Percentiles rank a stretch among this genome's conserved stretches.
Evolutionary conservation across 1,139 yeast genomes (phyloP).

Genomic region (Blastobotrys indianensis): DNA sequence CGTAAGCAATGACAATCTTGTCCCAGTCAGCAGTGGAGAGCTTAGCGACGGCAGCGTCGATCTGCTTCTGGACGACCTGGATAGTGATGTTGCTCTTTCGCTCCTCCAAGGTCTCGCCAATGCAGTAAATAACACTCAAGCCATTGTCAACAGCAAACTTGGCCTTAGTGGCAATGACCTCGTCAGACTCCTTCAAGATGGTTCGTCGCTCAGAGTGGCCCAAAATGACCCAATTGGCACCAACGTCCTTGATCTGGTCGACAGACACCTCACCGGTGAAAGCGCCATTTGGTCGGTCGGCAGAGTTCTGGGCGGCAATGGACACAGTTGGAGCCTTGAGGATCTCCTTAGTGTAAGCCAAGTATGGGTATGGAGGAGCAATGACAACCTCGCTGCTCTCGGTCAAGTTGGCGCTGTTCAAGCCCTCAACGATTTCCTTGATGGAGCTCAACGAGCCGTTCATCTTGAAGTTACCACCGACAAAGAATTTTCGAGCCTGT

Average conservation of each 20-base stretch:
- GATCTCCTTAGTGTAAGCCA: conserved; percentile 68
- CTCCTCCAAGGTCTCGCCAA: conserved; percentile 96
- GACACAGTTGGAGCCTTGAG: conserved; percentile 63
- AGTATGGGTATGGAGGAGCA: conserved; percentile 94
- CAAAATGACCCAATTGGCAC: conserved; percentile 89
- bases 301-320: conserved; percentile 88
- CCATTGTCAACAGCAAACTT: conserved; percentile 89
- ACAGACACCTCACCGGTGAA: conserved; percentile 97
- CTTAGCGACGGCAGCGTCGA: conserved; percentile 78
- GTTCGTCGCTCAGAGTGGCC: conserved; percentile 99
- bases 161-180: conserved; percentile 89
- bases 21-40: conserved; percentile 73
- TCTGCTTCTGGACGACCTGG: conserved; percentile 82
- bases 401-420: conserved; percentile 74
- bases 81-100: conserved; percentile 84
- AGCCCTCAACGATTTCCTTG: conserved; percentile 71
- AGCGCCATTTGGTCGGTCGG: conserved; percentile 86
- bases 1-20: conserved; percentile 92
- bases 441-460: conserved; percentile 91
- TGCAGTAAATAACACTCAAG: conserved; percentile 85
- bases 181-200: conserved; percentile 83
- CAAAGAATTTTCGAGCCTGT: conserved; percentile 85
- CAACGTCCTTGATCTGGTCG: conserved; percentile 81
- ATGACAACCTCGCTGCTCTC: conserved; percentile 80
- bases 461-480: conserved; percentile 98